Percentiles rank a stretch among this genome's conserved stretches.
Conservation (phyloP, 1,284 basidiomycete species). For the Tremellales sp. region DNA sequence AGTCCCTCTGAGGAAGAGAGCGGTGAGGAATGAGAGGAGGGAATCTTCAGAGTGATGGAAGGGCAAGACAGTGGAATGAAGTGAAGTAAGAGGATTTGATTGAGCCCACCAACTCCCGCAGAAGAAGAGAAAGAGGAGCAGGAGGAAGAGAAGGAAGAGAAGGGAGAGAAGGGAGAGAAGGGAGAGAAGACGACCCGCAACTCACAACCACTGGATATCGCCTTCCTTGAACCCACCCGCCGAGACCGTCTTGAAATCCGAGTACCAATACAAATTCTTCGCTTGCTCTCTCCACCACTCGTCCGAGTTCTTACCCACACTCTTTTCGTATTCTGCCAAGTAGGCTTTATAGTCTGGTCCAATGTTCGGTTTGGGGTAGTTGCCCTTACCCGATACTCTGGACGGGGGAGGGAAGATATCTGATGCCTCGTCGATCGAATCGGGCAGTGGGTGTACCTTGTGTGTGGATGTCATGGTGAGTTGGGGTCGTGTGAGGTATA, state of each 20-base stretch:
- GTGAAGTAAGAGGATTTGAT: too few species aligned
- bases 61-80: too few species aligned
- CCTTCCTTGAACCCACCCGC: conserved; percentile 80
- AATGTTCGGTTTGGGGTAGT: conserved; percentile 57
- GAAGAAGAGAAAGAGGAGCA: not conserved
- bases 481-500: not conserved
- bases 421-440: conserved; percentile 32
- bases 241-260: conserved; percentile 83
- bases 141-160: not conserved
- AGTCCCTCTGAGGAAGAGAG: too few species aligned
- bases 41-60: too few species aligned
- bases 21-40: too few species aligned
- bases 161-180: not conserved
- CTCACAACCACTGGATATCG: conserved; percentile 85
- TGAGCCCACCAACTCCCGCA: not conserved
- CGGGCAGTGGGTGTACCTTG: conserved; percentile 31
- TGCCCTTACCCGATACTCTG: conserved; percentile 36
- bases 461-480: conserved; percentile 5
- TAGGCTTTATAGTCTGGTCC: conserved; percentile 72
- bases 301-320: conserved; percentile 69
- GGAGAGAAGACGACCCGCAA: conserved; percentile 8
- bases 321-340: conserved; percentile 62
- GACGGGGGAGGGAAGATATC: conserved; percentile 40
- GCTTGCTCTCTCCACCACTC: conserved; percentile 88
- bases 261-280: conserved; percentile 81